Conservation (phyloP, 805 yeast genomes). For the Starmerella vaccinii region DNA sequence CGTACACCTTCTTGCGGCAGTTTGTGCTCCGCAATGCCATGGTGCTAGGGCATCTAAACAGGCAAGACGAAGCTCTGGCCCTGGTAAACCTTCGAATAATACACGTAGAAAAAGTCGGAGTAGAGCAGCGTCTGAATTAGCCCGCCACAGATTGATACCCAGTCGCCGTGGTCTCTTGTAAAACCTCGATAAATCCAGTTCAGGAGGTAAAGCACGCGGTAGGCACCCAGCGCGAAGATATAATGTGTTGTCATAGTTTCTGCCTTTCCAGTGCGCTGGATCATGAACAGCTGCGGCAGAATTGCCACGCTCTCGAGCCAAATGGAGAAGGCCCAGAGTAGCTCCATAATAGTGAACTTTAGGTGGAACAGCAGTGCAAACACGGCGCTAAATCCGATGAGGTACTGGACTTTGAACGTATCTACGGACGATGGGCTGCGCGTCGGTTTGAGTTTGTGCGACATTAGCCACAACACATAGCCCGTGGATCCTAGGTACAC, state of each 20-base stretch:
- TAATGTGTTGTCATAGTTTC: conserved; percentile 82
- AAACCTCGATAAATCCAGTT: conserved; percentile 87
- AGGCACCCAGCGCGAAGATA: conserved; percentile 83
- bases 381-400: conserved; percentile 52
- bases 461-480: conserved; percentile 66
- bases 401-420: conserved; percentile 63
- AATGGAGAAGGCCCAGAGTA: conserved; percentile 74
- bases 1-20: background rate
- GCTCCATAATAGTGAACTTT: conserved; percentile 47
- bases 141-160: conserved; percentile 67
- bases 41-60: conserved; percentile 6
- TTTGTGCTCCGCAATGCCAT: background rate
- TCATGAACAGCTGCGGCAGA: conserved; percentile 81
- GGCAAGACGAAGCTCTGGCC: conserved; percentile 73
- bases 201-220: conserved; percentile 81
- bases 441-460: conserved; percentile 45
- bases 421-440: conserved; percentile 50
- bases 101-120: conserved; percentile 91
- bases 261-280: conserved; percentile 83
- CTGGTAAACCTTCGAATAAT: conserved; percentile 67
- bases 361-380: conserved; percentile 54
- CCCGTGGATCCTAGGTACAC: conserved; percentile 66
- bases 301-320: conserved; percentile 93
- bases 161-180: conserved; percentile 44
- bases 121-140: conserved; percentile 75